These are phyloP conservation scores for Aaosphaeria pasadenensis DNA, from an alignment of 2,329 filamentous ascomycete genomes.

Conservation along the genomic window DNA sequence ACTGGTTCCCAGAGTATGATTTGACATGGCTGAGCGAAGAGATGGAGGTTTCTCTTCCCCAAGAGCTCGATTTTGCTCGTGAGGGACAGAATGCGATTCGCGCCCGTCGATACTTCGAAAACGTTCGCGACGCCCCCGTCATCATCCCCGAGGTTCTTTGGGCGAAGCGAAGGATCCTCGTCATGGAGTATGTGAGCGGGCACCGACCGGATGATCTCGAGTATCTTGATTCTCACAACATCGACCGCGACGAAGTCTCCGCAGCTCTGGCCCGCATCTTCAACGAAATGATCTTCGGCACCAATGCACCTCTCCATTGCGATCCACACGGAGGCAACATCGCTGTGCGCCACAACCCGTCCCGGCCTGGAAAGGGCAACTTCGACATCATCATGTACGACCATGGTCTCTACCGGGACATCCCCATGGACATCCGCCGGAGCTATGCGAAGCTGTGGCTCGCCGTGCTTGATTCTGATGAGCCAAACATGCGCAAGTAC, in stretches of 20 bases:
- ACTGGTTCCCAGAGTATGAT: slow-evolving; percentile 96
- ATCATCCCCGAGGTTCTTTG: slow-evolving; percentile 87
- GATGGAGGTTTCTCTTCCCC: slow-evolving; percentile 85
- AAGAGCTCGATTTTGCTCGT: slow-evolving; percentile 84
- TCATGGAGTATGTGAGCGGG: slow-evolving; percentile 92
- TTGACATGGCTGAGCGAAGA: slow-evolving; percentile 92
- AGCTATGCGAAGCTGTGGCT: slow-evolving; percentile 98
- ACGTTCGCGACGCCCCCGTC: slow-evolving; percentile 71
- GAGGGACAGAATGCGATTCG: slow-evolving; percentile 82
- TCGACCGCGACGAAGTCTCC: slow-evolving; percentile 93
- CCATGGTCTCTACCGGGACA: slow-evolving; percentile 93
- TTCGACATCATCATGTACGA: slow-evolving; percentile 97
- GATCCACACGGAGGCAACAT: slow-evolving; percentile 97
- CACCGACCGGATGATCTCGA: slow-evolving; percentile 83
- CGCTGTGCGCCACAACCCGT: slow-evolving; percentile 75
- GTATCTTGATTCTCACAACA: slow-evolving; percentile 79
- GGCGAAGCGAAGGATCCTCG: slow-evolving; percentile 83
- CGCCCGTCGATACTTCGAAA: slow-evolving; percentile 76
- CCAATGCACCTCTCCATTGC: slow-evolving; percentile 85
- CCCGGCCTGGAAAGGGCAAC: slow-evolving; percentile 60
- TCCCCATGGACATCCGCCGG: slow-evolving; percentile 71
- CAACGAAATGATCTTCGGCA: slow-evolving; percentile 99
- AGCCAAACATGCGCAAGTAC: slow-evolving; percentile 81
- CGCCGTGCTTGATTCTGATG: slow-evolving; percentile 86
- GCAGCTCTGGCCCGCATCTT: slow-evolving; percentile 88